Conservation (phyloP, 2,329 filamentous ascomycete species). For the Helotiales sp. region DNA sequence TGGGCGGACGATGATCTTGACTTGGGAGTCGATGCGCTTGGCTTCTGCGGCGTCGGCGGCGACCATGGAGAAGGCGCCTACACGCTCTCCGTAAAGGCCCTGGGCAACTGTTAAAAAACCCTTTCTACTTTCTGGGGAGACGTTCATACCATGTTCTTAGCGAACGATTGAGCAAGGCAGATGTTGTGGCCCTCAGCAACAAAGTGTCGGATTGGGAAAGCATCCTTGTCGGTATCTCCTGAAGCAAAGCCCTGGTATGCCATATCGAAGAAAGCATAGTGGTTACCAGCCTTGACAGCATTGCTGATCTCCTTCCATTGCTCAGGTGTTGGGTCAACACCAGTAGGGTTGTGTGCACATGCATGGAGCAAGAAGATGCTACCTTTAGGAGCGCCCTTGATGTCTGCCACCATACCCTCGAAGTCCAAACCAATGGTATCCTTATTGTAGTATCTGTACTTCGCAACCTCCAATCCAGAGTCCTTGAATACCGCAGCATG, state of each 20-base stretch:
- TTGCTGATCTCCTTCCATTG: conserved; percentile 93
- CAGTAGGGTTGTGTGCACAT: conserved; percentile 97
- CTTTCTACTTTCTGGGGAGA: conserved; percentile 5
- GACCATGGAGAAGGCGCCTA: conserved; percentile 94
- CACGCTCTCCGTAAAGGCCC: conserved; percentile 98
- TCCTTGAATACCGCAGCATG: conserved; percentile 96
- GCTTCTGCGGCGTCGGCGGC: conserved; percentile 86
- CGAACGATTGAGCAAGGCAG: conserved; percentile 89
- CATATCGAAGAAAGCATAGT: conserved; percentile 99
- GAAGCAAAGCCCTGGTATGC: conserved; percentile 98
- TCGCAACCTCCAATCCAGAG: conserved; percentile 86
- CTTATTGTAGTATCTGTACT: conserved; percentile 99
- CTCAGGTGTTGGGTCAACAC: conserved; percentile 87
- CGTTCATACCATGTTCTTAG: conserved; percentile 90
- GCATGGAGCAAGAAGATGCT: conserved; percentile 95
- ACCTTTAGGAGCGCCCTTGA: conserved; percentile 84
- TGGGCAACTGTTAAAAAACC: conserved; percentile 44
- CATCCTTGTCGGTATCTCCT: conserved; percentile 89
- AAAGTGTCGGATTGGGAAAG: conserved; percentile 92
- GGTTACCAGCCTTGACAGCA: conserved; percentile 81
- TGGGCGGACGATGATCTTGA: conserved; percentile 97
- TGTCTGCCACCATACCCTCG: conserved; percentile 86
- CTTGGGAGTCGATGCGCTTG: conserved; percentile 93
- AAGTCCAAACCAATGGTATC: conserved; percentile 98
- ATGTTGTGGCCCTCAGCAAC: conserved; percentile 89